Conservation (phyloP, 2,329 filamentous ascomycete genomes). For the Gaeumannomyces sp. region DNA sequence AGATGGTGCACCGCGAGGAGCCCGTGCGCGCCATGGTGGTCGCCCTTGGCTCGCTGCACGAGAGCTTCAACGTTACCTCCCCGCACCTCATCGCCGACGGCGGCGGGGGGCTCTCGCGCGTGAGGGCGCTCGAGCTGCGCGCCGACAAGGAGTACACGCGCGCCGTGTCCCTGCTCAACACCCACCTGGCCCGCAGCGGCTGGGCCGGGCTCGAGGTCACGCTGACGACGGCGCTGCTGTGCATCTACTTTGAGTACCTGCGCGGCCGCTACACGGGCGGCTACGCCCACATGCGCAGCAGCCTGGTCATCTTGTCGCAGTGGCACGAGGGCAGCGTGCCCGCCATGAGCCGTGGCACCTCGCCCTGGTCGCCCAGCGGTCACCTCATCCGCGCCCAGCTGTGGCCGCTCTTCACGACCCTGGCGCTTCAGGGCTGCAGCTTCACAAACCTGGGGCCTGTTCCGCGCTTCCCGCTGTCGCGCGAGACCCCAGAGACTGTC, state of each 20-base stretch:
- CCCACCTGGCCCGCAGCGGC: neutral
- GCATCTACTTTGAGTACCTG: neutral
- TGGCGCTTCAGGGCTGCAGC: neutral
- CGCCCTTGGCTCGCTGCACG: neutral
- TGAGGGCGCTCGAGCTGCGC: neutral
- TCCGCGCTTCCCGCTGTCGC: neutral
- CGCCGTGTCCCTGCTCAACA: neutral
- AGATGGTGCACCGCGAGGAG: neutral
- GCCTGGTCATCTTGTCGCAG: neutral
- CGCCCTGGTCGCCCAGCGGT: neutral
- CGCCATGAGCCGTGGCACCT: neutral
- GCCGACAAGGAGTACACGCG: neutral
- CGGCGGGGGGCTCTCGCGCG: neutral
- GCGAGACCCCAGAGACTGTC: neutral
- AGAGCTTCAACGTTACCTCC: neutral
- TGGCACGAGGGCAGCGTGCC: constrained; percentile 1
- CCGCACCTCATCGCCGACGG: neutral
- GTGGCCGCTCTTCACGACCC: neutral
- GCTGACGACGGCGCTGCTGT: constrained; percentile 1
- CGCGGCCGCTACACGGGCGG: neutral
- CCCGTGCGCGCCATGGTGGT: neutral
- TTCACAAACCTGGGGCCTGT: neutral
- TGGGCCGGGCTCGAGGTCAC: neutral
- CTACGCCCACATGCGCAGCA: neutral
- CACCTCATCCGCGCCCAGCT: neutral